Conservation (phyloP, 2,329 filamentous ascomycete genomes). For the Chaetomiaceae sp. region DNA sequence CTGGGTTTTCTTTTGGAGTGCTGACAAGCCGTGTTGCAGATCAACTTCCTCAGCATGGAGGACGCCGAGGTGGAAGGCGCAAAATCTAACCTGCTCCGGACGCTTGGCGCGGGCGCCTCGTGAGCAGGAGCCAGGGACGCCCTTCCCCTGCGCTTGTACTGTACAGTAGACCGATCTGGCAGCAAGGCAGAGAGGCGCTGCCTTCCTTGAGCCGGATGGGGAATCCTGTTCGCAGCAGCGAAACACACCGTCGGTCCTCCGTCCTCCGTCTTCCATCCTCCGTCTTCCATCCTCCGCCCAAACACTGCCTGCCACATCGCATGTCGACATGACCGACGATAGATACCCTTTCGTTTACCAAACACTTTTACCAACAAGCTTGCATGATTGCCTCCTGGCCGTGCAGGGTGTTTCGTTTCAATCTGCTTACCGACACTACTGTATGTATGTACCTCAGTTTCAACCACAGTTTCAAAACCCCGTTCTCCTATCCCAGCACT, state of each 20-base stretch:
- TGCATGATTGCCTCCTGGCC: neutral
- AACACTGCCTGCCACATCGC: constrained; percentile 2
- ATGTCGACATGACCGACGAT: constrained; percentile 17
- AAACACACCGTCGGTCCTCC: no score
- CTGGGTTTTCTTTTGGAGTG: neutral
- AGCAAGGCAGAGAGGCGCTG: neutral
- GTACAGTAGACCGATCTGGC: no score
- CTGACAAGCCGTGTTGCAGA: constrained; percentile 41
- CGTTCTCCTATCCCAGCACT: neutral
- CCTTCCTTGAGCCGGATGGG: neutral
- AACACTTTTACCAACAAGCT: neutral
- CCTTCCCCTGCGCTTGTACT: constrained; percentile 10
- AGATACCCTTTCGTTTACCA: constrained; percentile 13
- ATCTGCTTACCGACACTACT: neutral
- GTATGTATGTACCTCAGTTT: no score
- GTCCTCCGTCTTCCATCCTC: no score
- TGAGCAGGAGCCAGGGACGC: neutral
- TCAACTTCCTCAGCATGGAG: constrained; percentile 63
- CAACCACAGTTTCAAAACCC: neutral
- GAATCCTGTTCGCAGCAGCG: neutral
- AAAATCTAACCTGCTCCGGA: constrained; percentile 55
- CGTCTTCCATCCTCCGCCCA: no score
- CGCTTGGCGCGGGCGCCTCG: constrained; percentile 35
- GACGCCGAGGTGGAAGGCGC: constrained; percentile 54
- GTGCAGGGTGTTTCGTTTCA: neutral